Evolutionary conservation across 2,329 filamentous ascomycete genomes (phyloP), one percentile per base, ranked within the genome.

Genomic region (Colletotrichum paranaense): DNA sequence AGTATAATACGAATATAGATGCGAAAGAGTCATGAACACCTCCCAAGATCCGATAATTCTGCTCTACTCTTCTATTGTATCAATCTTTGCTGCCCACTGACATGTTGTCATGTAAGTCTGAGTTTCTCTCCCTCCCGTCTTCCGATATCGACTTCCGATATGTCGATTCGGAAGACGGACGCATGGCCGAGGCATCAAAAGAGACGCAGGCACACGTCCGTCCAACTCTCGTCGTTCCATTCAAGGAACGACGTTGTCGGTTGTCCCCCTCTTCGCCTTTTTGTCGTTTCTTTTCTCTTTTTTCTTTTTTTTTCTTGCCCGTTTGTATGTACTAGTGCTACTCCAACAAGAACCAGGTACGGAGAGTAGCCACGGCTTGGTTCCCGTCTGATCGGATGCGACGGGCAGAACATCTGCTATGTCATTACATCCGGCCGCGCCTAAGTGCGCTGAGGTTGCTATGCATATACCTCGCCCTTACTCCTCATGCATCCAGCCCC

Each of bases 371-470:
- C 57, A 53, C 46, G 64, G 58, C 64, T 53, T 66, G 66, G 55
- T 49, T 60, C 67, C 67, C 55, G 32, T 60, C 65, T 56, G 66
- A 65, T 73, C 66, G 46, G 55, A 69, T 62, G 30, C 42, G 26
- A 26, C 26, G 46, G 60, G 60, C 66, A 69, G 60, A 70, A 70
- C 46, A 65, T 64, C 60, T 62, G 60, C 46, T 42, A 56, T 70
- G 59, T 53, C 65, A 63, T 46, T 30, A 65, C 28, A 42, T 42
- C 35, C 30, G 60, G 53, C 46, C 46, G 60, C 60, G 58, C 53
- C 9, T 19, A 52, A 64, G 52, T n/a, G 38, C 38, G 38, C 38
- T 42, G 38, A 42, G 38, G 38, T 42, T 42, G 42, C 55, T 38
- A 30, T 69, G 16, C 58, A 56, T 22, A 42, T 42, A 42, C 38